These are phyloP conservation scores for Erythrobasidium hasegawianum DNA, from an alignment of 1,284 basidiomycete genomes.

Conservation along the genomic window DNA sequence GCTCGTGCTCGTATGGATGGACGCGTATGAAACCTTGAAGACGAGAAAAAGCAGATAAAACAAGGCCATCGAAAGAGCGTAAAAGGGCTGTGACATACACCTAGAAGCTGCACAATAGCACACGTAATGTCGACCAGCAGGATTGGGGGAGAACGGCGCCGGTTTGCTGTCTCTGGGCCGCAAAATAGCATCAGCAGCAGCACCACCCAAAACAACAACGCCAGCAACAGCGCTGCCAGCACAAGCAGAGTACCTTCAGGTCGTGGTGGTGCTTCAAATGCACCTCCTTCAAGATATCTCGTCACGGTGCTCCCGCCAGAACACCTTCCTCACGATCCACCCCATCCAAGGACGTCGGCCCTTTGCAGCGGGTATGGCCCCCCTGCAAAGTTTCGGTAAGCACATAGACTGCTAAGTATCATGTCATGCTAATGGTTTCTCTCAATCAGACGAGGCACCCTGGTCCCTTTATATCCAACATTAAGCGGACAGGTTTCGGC, in stretches of 20 bases:
- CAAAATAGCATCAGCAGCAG: not conserved
- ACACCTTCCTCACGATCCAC: conserved; percentile 45
- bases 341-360: conserved; percentile 43
- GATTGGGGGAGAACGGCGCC: no score
- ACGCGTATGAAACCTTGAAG: no score
- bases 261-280: not conserved
- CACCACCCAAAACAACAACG: not conserved
- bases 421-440: not conserved
- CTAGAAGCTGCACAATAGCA: no score
- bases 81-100: no score
- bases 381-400: conserved; percentile 43
- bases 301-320: conserved; percentile 46
- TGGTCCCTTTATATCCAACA: conserved; percentile 44
- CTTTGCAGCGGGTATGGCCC: conserved; percentile 45
- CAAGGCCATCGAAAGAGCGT: no score
- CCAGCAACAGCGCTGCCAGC: not conserved
- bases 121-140: no score
- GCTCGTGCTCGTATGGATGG: no score
- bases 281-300: conserved; percentile 38
- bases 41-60: no score
- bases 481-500: conserved; percentile 43
- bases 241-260: not conserved
- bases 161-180: no score
- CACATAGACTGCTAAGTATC: not conserved
- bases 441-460: conserved; percentile 40